Evolutionary conservation across 2,329 filamentous ascomycete genomes (phyloP).

Genomic region (Trichoderma asperellum): DNA sequence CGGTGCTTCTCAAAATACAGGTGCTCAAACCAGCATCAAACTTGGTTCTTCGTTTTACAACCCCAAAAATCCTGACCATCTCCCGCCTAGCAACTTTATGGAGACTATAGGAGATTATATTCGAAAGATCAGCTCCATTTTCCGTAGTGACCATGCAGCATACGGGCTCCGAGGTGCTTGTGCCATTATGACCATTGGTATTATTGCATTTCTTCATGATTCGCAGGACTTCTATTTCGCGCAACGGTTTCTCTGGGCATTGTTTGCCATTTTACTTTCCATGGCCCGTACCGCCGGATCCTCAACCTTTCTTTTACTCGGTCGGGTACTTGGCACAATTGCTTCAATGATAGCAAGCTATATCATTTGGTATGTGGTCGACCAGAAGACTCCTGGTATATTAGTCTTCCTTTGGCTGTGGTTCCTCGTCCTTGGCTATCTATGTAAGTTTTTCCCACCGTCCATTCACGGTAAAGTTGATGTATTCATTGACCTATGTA

Average conservation of each 20-base stretch:
- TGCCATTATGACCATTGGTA: not conserved
- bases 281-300: constrained; percentile 8
- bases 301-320: constrained; percentile 6
- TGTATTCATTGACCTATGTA: not conserved
- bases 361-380: not conserved
- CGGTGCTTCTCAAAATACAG: not conserved
- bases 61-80: not conserved
- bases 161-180: not conserved
- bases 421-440: not conserved
- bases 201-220: not conserved
- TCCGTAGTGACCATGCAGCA: not conserved
- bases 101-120: not conserved
- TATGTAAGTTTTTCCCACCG: not conserved
- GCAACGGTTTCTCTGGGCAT: not conserved
- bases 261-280: constrained; percentile 1
- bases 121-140: not conserved
- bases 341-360: constrained; percentile 6
- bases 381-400: not conserved
- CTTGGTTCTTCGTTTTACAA: not conserved
- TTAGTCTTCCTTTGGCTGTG: not conserved
- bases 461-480: not conserved
- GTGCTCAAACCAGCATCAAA: not conserved
- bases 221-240: not conserved
- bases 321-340: not conserved
- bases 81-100: not conserved